Evolutionary conservation across 2,329 filamentous ascomycete genomes (phyloP).

Genomic region (Colletotrichum noveboracense): DNA sequence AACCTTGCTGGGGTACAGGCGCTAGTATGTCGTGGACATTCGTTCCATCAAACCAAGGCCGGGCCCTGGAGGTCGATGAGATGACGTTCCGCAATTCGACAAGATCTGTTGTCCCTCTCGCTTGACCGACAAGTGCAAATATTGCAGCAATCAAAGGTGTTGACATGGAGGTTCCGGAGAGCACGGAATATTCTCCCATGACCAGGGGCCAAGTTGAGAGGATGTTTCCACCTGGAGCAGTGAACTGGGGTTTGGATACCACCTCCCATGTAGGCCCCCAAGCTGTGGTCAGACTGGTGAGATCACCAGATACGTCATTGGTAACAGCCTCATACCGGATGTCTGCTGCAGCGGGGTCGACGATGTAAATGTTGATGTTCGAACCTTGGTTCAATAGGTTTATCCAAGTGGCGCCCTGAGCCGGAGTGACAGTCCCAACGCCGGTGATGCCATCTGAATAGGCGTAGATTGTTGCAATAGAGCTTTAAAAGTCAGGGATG

Average conservation of each 20-base stretch:
- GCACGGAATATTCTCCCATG: conserved; percentile 47
- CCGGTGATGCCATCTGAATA: neutral
- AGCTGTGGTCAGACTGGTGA: conserved; percentile 1
- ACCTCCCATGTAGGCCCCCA: conserved; percentile 24
- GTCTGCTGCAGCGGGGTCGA: neutral
- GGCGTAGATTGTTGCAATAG: neutral
- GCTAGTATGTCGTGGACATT: conserved; percentile 20
- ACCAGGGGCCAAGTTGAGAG: conserved; percentile 23
- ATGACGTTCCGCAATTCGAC: conserved; percentile 28
- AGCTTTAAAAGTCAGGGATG: neutral
- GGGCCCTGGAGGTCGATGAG: conserved; percentile 32
- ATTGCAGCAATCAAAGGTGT: conserved; percentile 50
- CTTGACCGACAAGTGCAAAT: conserved; percentile 33
- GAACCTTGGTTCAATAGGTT: conserved; percentile 26
- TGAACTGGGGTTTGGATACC: conserved; percentile 24
- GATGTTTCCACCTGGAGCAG: conserved; percentile 24
- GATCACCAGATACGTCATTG: neutral
- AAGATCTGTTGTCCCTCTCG: conserved; percentile 29
- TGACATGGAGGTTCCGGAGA: conserved; percentile 61
- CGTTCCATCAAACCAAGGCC: conserved; percentile 32
- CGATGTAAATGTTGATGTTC: conserved; percentile 31
- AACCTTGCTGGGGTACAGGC: conserved; percentile 47
- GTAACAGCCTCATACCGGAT: neutral
- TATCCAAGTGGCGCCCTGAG: neutral
- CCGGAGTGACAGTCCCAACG: neutral